phyloP scores from a whole-genome alignment of 495 filamentous ascomycete species.

The Extremus antarcticus region DNA sequence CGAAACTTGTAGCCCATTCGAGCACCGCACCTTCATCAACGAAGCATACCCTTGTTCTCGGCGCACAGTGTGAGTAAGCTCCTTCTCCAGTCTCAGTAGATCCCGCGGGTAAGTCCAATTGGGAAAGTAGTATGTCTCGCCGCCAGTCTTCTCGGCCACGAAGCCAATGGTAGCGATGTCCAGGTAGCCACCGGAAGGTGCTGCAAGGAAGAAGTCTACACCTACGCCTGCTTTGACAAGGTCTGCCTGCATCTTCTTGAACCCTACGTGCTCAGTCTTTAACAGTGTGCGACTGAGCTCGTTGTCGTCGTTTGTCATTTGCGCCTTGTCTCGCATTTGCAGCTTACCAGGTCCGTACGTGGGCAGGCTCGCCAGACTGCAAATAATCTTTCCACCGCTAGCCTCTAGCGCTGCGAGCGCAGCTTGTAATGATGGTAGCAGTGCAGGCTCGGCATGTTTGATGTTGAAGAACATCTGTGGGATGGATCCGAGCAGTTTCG shows the following conservation, averaged over 20 bases:
- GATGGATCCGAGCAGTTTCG: constrained; percentile 65
- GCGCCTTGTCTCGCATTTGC: constrained; percentile 75
- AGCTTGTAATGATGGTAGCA: constrained; percentile 73
- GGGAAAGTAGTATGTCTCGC: constrained; percentile 90
- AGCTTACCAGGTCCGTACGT: constrained; percentile 83
- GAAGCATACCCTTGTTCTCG: constrained; percentile 93
- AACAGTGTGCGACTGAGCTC: constrained; percentile 71
- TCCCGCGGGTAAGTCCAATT: constrained; percentile 88
- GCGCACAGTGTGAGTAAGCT: constrained; percentile 79
- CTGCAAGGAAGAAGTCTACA: constrained; percentile 86
- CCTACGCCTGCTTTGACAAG: constrained; percentile 84
- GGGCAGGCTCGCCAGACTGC: constrained; percentile 69
- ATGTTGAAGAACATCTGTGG: constrained; percentile 75
- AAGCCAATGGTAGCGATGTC: constrained; percentile 90
- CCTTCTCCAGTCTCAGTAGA: constrained; percentile 66
- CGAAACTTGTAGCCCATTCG: constrained; percentile 88
- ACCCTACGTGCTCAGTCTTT: constrained; percentile 76
- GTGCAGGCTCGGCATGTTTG: constrained; percentile 78
- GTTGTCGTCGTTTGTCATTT: constrained; percentile 73
- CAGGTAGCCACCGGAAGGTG: constrained; percentile 78
- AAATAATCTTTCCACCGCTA: constrained; percentile 89
- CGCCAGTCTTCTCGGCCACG: constrained; percentile 68
- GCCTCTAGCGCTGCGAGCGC: constrained; percentile 67
- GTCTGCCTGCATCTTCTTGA: constrained; percentile 71
- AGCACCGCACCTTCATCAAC: constrained; percentile 97